Evolutionary conservation across 2,329 filamentous ascomycete genomes (phyloP).

Genomic region (Claviceps sp.): DNA sequence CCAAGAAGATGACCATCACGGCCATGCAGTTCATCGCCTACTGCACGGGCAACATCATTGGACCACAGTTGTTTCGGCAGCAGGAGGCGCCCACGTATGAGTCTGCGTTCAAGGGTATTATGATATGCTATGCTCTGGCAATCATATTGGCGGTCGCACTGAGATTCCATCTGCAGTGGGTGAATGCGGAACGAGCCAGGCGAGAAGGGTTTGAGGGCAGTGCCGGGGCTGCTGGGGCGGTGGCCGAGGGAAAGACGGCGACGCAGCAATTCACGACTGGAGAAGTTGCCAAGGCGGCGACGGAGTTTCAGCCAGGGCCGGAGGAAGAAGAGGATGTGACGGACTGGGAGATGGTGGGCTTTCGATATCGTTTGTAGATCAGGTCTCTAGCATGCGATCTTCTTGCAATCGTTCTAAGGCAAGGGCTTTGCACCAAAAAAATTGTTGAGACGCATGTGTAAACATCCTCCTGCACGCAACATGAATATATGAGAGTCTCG

Average conservation of each 20-base stretch:
- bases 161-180: conserved; percentile 31
- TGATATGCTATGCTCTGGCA: conserved; percentile 41
- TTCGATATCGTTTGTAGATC: conserved; percentile 38
- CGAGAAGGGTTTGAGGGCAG: conserved; percentile 32
- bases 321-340: conserved; percentile 44
- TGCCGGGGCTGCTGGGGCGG: conserved; percentile 26
- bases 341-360: conserved; percentile 45
- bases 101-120: conserved; percentile 41
- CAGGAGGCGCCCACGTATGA: conserved; percentile 36
- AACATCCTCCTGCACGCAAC: too few species aligned
- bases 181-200: conserved; percentile 28
- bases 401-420: too few species aligned
- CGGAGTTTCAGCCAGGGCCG: conserved; percentile 23
- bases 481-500: too few species aligned
- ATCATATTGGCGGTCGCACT: conserved; percentile 29
- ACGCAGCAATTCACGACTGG: conserved; percentile 11
- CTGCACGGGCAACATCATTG: conserved; percentile 41
- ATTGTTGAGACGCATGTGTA: too few species aligned
- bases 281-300: conserved; percentile 18
- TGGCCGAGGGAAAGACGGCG: conserved; percentile 23
- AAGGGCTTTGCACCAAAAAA: too few species aligned
- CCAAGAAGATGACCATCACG: conserved; percentile 47
- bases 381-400: too few species aligned
- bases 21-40: conserved; percentile 42
- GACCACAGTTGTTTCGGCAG: conserved; percentile 40